Conservation (phyloP, 495 filamentous ascomycete species). For the Articulospora tetracladia region DNA sequence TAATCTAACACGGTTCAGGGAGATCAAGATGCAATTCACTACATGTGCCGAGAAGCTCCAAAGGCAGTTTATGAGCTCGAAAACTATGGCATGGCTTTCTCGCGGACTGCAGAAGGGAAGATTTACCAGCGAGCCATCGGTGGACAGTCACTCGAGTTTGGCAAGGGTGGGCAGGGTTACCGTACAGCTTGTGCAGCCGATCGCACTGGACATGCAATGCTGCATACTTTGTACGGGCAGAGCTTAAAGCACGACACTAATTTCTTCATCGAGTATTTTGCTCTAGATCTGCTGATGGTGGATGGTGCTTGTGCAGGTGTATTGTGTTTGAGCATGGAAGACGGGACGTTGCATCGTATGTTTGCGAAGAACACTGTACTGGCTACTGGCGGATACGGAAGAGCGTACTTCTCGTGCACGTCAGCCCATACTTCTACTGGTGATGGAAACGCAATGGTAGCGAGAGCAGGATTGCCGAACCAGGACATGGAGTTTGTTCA, state of each 20-base stretch:
- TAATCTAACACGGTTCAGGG: too few species aligned
- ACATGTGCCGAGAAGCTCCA: conserved; percentile 23
- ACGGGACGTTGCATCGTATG: conserved; percentile 24
- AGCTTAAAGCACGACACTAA: conserved; percentile 23
- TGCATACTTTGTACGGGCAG: conserved; percentile 27
- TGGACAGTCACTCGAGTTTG: conserved; percentile 21
- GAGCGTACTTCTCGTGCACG: conserved; percentile 25
- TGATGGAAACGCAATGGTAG: conserved; percentile 26
- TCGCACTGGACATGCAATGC: conserved; percentile 24
- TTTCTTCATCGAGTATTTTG: conserved; percentile 28
- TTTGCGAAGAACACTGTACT: conserved; percentile 25
- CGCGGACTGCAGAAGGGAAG: conserved; percentile 15
- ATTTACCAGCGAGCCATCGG: conserved; percentile 27
- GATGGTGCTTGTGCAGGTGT: conserved; percentile 20
- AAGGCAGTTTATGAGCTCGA: conserved; percentile 24
- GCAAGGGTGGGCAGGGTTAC: conserved; percentile 24
- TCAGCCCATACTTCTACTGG: conserved; percentile 23
- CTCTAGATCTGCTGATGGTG: conserved; percentile 24
- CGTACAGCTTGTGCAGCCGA: conserved; percentile 21
- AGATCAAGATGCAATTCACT: conserved; percentile 29
- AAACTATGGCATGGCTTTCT: conserved; percentile 27
- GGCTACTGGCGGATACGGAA: conserved; percentile 23
- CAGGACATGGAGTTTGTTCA: conserved; percentile 29
- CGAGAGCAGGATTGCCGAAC: conserved; percentile 24
- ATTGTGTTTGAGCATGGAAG: conserved; percentile 23